Conservation (phyloP, 805 yeast species). For the Zygotorulaspora florentina region DNA sequence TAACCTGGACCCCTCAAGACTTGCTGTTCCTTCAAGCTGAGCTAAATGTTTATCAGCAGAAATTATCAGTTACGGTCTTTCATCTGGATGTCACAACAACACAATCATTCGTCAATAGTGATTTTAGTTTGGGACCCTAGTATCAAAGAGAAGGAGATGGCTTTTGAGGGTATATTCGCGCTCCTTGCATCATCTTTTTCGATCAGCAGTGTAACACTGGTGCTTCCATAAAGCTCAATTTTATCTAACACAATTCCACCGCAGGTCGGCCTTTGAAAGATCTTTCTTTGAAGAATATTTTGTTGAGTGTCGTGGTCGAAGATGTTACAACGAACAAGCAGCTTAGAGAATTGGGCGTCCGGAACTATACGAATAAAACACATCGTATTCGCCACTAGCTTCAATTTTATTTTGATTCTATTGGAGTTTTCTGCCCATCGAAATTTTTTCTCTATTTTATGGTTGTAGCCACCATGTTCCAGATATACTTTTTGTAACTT, state of each 20-base stretch:
- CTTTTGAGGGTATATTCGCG: not conserved
- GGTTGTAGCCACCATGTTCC: conserved; percentile 25
- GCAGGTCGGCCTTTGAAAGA: conserved; percentile 8
- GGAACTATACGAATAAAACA: conserved; percentile 24
- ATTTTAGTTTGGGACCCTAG: conserved; percentile 13
- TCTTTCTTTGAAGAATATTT: conserved; percentile 9
- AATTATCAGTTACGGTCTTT: too few relatives aligned
- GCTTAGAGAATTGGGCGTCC: not conserved
- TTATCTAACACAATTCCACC: conserved; percentile 21
- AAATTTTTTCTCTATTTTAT: conserved; percentile 12
- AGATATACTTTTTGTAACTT: conserved; percentile 12
- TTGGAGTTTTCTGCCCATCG: conserved; percentile 11
- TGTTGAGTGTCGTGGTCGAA: conserved; percentile 19
- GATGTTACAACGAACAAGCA: conserved; percentile 20
- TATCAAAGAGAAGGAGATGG: conserved; percentile 3
- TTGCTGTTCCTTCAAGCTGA: too few relatives aligned
- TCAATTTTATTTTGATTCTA: conserved; percentile 11
- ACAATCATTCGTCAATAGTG: conserved; percentile 10
- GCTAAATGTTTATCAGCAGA: too few relatives aligned
- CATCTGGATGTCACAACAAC: not conserved
- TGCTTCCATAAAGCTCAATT: conserved; percentile 7
- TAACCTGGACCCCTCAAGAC: not conserved
- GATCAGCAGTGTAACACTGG: conserved; percentile 14
- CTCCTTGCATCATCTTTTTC: conserved; percentile 18
- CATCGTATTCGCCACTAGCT: conserved; percentile 6